These are phyloP conservation scores for Kwoniella shandongensis DNA, from an alignment of 768 basidiomycete species.

Conservation along the genomic window DNA sequence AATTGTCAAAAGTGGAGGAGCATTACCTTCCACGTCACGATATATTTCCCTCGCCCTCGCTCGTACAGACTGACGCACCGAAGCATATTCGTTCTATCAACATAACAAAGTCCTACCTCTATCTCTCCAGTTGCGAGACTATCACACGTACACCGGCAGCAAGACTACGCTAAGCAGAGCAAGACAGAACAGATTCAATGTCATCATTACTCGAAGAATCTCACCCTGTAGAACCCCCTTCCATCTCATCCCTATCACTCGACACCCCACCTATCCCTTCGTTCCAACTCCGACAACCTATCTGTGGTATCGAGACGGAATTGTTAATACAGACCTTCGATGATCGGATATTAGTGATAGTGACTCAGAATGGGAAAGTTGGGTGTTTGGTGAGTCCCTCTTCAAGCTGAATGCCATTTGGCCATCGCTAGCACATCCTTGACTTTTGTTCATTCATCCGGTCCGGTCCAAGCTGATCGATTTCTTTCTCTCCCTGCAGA, in stretches of 20 bases:
- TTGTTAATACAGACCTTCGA: slow-evolving; percentile 74
- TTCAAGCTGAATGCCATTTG: too few species aligned
- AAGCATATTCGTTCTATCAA: too few species aligned
- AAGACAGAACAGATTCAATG: slow-evolving; percentile 20
- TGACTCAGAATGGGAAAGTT: slow-evolving; percentile 88
- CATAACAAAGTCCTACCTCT: too few species aligned
- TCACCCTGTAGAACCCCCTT: slow-evolving; percentile 6
- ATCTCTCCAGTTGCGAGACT: too few species aligned
- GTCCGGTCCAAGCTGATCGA: too few species aligned
- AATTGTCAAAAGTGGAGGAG: slow-evolving; percentile 21
- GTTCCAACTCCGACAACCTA: slow-evolving; percentile 59
- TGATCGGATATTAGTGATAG: slow-evolving; percentile 78
- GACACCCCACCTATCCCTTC: slow-evolving; percentile 54
- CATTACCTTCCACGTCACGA: slow-evolving; percentile 15
- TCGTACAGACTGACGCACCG: too few species aligned
- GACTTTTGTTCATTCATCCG: too few species aligned
- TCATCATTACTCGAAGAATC: slow-evolving; percentile 34
- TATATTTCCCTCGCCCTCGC: not conserved
- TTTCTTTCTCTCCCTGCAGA: slow-evolving; percentile 30
- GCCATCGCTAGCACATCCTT: too few species aligned
- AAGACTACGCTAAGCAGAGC: too few species aligned
- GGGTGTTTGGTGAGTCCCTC: slow-evolving; percentile 69
- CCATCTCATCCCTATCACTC: not conserved
- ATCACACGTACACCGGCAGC: too few species aligned
- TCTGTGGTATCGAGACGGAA: slow-evolving; percentile 68